Conservation (phyloP, 176 grass and related monocot genomes). For the Musa beccarii region DNA sequence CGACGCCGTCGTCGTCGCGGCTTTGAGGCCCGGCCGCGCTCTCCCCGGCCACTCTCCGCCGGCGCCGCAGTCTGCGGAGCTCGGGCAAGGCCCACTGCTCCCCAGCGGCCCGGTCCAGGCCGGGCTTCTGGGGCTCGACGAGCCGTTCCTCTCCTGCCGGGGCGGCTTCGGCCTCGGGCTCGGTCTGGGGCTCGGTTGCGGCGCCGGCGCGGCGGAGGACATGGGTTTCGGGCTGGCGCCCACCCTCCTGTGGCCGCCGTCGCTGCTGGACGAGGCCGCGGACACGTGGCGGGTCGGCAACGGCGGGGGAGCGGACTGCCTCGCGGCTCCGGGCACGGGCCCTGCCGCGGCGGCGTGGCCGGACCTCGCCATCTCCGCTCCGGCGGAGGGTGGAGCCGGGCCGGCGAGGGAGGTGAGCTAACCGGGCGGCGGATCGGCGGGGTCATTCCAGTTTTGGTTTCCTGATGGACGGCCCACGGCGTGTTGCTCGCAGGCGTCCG, state of each 20-base stretch:
- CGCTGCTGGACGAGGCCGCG: conserved; percentile 24
- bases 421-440: neutral
- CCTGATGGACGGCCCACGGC: too few species aligned
- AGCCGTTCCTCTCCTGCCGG: conserved; percentile 42
- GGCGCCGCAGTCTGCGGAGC: neutral
- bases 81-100: conserved; percentile 22
- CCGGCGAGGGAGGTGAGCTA: neutral
- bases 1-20: neutral
- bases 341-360: conserved; percentile 29
- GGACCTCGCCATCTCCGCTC: conserved; percentile 29
- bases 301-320: conserved; percentile 3
- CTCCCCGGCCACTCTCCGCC: neutral
- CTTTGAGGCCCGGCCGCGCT: neutral
- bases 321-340: neutral
- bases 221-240: conserved; percentile 28
- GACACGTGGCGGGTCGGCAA: conserved; percentile 30
- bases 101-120: conserved; percentile 11
- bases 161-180: conserved; percentile 55
- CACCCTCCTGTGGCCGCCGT: conserved; percentile 16
- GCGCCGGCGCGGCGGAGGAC: conserved; percentile 21
- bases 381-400: neutral
- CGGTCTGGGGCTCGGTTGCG: conserved; percentile 7
- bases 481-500: too few species aligned
- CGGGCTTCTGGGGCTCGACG: conserved; percentile 37
- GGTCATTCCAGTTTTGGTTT: too few species aligned